Percentiles rank a stretch among this genome's conserved stretches.
These are phyloP conservation scores for Aspergillus puulaauensis DNA, from an alignment of 2,329 filamentous ascomycete genomes.

Conservation along the genomic window DNA sequence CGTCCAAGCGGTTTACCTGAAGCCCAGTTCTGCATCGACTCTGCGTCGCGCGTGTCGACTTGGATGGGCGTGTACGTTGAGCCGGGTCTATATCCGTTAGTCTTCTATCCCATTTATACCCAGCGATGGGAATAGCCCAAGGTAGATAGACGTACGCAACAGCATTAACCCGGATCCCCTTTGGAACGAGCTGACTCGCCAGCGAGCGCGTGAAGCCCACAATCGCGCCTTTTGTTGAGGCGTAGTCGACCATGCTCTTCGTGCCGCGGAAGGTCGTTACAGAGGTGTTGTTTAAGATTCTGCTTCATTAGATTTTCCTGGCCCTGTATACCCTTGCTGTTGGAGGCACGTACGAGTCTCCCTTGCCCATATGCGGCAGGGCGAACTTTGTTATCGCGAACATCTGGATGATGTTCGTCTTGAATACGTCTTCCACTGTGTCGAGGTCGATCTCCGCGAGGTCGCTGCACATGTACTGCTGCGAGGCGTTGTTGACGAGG, in stretches of 20 bases:
- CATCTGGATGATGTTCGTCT: slow-evolving; percentile 58
- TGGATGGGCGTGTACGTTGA: slow-evolving; percentile 37
- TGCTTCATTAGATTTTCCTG: slow-evolving; percentile 14
- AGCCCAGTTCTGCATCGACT: slow-evolving; percentile 37
- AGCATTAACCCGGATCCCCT: slow-evolving; percentile 57
- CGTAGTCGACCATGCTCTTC: slow-evolving; percentile 53
- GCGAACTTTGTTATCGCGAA: slow-evolving; percentile 61
- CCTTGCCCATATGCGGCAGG: slow-evolving; percentile 55
- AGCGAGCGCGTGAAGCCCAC: slow-evolving; percentile 56
- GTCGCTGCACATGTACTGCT: slow-evolving; percentile 55
- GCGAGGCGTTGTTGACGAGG: slow-evolving; percentile 60
- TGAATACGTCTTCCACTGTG: slow-evolving; percentile 57
- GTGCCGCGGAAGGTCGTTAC: slow-evolving; percentile 57
- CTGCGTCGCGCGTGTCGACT: slow-evolving; percentile 32
- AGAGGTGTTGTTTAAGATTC: slow-evolving; percentile 59
- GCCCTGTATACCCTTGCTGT: too few species aligned
- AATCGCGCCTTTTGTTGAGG: slow-evolving; percentile 60
- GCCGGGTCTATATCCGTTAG: slow-evolving; percentile 26
- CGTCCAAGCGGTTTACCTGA: slow-evolving; percentile 29
- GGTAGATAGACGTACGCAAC: slow-evolving; percentile 36
- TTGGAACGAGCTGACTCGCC: slow-evolving; percentile 53
- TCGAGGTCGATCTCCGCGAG: slow-evolving; percentile 56
- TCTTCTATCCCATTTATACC: neutral
- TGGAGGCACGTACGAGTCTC: slow-evolving; percentile 41
- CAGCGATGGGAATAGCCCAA: neutral